phyloP scores from a whole-genome alignment of 495 filamentous ascomycete genomes.

The Aspergillus kassunensis region DNA sequence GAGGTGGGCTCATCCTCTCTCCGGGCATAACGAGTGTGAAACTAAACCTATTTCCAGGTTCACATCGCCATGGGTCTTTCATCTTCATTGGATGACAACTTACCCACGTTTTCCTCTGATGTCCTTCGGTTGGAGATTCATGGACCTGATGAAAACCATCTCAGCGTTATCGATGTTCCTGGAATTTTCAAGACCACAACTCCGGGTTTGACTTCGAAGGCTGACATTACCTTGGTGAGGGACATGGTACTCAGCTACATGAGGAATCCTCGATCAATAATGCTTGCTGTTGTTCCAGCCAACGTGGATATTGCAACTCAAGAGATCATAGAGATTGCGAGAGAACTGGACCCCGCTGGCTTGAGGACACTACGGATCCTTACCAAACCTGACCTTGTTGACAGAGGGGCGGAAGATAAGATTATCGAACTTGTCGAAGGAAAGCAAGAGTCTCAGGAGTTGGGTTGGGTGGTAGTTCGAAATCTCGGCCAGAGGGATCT shows the following conservation, averaged over 20 bases:
- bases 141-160: constrained; percentile 52
- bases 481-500: constrained; percentile 44
- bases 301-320: constrained; percentile 61
- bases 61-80: constrained; percentile 36
- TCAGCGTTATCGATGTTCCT: constrained; percentile 61
- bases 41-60: too few relatives aligned
- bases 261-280: constrained; percentile 47
- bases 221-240: constrained; percentile 43
- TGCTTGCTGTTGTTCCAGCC: constrained; percentile 56
- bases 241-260: constrained; percentile 55
- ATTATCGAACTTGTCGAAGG: constrained; percentile 45
- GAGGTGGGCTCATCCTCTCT: too few relatives aligned
- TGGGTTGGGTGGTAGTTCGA: constrained; percentile 54
- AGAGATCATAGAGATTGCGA: constrained; percentile 51
- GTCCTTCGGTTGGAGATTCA: constrained; percentile 56
- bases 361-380: constrained; percentile 54
- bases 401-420: constrained; percentile 39
- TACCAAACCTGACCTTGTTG: constrained; percentile 59
- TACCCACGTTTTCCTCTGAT: constrained; percentile 49
- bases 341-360: constrained; percentile 43
- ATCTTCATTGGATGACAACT: not conserved
- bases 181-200: constrained; percentile 56
- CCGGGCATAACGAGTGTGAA: too few relatives aligned
- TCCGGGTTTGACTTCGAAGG: constrained; percentile 43
- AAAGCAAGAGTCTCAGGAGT: constrained; percentile 32